Evolutionary conservation across 305 asterid genomes (phyloP), one percentile per base, ranked within the genome.

Genomic region (Stenogyne calaminthoides): DNA sequence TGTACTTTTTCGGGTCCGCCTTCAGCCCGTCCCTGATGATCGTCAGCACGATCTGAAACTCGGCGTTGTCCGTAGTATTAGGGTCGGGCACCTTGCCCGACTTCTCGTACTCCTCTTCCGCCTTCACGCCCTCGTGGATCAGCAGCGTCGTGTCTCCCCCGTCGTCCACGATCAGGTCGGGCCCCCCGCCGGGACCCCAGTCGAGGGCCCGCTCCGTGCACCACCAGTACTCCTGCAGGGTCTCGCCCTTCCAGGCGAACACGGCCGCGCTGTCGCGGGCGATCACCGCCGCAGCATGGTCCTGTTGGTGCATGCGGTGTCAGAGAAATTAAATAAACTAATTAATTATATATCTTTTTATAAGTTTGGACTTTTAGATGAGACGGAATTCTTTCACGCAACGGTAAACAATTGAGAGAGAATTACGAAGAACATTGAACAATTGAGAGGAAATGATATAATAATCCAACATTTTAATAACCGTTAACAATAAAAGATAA

Each of bases 201-300:
- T 86, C 91, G 6, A 89, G 84, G 11, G 96, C 81, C 71, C 91
- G 71, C 80, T 86, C 90, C 0, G 91, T 87, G 77, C 93, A 89
- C 93, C 96, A 88, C 92, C 95, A 88, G 80, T 88, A 88, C 76
- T 88, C 90, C 82, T 81, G 87, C 54, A 85, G 47, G 0, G 94
- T 88, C 81, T 83, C 88, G 0, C 91, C 94, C 63, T 88, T 88
- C 94, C 94, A 88, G 27, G 94, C 94, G 72, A 88, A 88, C 0
- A 88, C 91, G 11, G 89, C 85, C 8, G 93, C 93, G 76, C 89
- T 86, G 69, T 88, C 93, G 39, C 93, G 86, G 0, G 93, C 93
- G 32, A 88, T 84, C 37, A 90, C 89, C 16, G 93, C 88, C 4
- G 93, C 93, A 6, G 93, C 93, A 75, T 88, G 93, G 10, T 88